Percentiles rank a stretch among this genome's conserved stretches.
Evolutionary conservation across 2,329 filamentous ascomycete genomes (phyloP).

Genomic region (Botryosphaeria dothidea): DNA sequence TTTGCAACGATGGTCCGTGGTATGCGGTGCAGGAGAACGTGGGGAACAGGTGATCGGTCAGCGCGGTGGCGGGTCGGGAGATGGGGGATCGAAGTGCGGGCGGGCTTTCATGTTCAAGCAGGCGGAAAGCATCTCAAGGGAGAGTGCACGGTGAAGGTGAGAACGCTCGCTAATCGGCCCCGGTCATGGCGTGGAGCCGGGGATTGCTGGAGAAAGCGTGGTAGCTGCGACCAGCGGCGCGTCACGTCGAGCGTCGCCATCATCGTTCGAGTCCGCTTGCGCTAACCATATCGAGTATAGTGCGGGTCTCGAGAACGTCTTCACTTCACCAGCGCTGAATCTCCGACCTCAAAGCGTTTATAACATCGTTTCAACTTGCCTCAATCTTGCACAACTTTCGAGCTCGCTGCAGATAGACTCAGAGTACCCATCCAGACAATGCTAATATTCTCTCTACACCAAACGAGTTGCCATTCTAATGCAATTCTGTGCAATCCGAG

Average conservation of each 20-base stretch:
- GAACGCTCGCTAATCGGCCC: not conserved
- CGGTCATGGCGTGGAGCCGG: not conserved
- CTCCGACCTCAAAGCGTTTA: no score
- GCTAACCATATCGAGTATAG: not conserved
- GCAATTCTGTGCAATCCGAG: not conserved
- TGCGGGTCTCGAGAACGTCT: not conserved
- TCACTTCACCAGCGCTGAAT: not conserved
- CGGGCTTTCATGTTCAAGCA: constrained; percentile 1
- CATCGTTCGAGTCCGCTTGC: not conserved
- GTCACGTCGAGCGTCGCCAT: not conserved
- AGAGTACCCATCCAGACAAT: no score
- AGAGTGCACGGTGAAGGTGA: not conserved
- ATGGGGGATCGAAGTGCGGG: not conserved
- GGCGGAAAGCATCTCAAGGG: not conserved
- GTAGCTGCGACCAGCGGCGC: not conserved
- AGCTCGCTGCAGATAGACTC: no score
- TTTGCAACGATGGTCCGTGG: no score
- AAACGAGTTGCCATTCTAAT: no score
- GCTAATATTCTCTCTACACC: no score
- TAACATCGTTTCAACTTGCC: no score
- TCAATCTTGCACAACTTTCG: no score
- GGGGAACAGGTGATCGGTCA: not conserved
- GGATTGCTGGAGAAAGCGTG: not conserved
- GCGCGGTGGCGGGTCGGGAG: constrained; percentile 10
- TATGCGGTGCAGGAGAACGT: no score